phyloP scores from a whole-genome alignment of 352 stramenopile species.

The Pythium scleroteichum region DNA sequence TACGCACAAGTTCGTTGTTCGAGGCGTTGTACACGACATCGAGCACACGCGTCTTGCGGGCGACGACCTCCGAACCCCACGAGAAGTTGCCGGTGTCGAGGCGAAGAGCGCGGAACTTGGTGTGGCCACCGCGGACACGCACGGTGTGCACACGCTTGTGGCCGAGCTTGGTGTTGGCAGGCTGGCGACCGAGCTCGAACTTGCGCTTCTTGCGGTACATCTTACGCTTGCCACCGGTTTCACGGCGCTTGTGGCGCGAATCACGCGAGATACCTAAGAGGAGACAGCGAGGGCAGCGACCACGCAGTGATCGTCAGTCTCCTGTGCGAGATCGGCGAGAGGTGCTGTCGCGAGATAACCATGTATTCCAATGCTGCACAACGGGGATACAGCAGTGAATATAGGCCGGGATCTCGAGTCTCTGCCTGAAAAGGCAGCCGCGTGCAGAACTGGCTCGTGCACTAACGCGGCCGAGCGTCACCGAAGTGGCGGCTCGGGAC shows the following conservation, averaged over 20 bases:
- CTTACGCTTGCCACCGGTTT: constrained; percentile 98
- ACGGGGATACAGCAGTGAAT: constrained; percentile 90
- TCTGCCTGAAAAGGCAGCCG: constrained; percentile 20
- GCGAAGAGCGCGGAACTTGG: constrained; percentile 98
- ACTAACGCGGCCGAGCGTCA: too few species aligned
- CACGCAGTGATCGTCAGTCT: constrained; percentile 23
- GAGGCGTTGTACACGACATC: constrained; percentile 99
- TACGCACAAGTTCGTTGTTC: constrained; percentile 99
- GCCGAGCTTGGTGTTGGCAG: constrained; percentile 98
- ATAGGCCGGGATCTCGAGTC: constrained; percentile 41
- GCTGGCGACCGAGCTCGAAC: constrained; percentile 98
- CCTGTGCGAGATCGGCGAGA: background rate
- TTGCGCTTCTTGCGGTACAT: constrained; percentile 99
- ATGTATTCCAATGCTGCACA: constrained; percentile 87
- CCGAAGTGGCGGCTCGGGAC: constrained; percentile 10
- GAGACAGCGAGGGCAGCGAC: constrained; percentile 9
- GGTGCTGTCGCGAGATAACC: constrained; percentile 26
- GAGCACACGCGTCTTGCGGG: constrained; percentile 99
- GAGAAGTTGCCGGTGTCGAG: constrained; percentile 99
- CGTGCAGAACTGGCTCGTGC: constrained; percentile 3
- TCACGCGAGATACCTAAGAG: constrained; percentile 99
- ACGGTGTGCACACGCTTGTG: constrained; percentile 96
- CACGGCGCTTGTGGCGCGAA: constrained; percentile 98
- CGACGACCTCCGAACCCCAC: constrained; percentile 97
- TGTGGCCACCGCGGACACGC: constrained; percentile 96